Percentiles rank a stretch among this genome's conserved stretches.
phyloP scores from a whole-genome alignment of 345 rosid genomes.

The Cochlearia excelsa region DNA sequence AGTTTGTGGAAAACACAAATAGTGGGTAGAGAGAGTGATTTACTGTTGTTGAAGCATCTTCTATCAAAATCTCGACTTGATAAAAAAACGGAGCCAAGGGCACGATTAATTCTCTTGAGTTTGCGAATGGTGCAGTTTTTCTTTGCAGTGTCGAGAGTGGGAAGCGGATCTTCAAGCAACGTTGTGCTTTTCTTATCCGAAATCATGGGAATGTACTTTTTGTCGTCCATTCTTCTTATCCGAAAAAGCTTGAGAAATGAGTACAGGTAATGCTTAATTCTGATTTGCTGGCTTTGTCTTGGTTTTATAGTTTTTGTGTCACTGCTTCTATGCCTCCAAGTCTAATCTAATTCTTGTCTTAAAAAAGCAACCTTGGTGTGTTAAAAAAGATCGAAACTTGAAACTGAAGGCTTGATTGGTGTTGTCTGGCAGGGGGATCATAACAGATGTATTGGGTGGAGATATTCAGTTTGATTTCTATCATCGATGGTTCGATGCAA shows the following conservation, averaged over 20 bases:
- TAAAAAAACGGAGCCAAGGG: background rate
- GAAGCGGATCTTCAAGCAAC: slow-evolving; percentile 98
- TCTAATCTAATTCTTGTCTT: background rate
- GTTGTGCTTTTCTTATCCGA: slow-evolving; percentile 93
- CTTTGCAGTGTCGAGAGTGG: slow-evolving; percentile 98
- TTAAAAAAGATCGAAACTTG: too few species aligned
- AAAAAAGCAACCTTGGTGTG: background rate
- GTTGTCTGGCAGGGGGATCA: slow-evolving; percentile 62
- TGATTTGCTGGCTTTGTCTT: background rate
- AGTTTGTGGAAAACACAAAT: background rate
- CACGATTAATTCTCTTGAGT: slow-evolving; percentile 2
- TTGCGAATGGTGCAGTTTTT: slow-evolving; percentile 61
- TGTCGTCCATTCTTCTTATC: slow-evolving; percentile 91
- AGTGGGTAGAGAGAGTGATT: background rate
- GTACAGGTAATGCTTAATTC: slow-evolving; percentile 57
- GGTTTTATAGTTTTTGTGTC: background rate
- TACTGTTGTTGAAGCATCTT: background rate
- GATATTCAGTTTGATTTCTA: slow-evolving; percentile 97
- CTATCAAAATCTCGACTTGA: background rate
- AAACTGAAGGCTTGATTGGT: slow-evolving; percentile 12
- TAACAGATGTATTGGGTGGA: slow-evolving; percentile 95
- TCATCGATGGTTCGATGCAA: slow-evolving; percentile 96
- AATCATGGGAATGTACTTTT: slow-evolving; percentile 98
- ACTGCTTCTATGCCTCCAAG: background rate
- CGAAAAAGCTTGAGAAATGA: slow-evolving; percentile 91